Base-by-base conservation (phyloP, 2,329 filamentous ascomycete genomes). In the Hypoxylon sp. region DNA sequence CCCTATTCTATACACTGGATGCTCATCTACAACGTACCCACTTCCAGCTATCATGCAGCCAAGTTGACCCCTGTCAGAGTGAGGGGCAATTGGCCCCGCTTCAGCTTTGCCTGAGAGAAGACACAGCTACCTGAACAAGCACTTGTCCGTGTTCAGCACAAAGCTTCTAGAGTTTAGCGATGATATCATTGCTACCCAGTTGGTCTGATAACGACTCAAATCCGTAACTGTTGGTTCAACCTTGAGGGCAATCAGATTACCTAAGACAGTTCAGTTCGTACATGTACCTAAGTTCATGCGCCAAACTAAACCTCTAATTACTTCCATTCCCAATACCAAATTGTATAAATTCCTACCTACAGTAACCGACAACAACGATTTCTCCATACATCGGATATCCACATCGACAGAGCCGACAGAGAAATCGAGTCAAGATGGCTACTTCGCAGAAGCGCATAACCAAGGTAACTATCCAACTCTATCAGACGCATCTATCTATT, bases 401-500 rank as follows among this genome's bases (percentile, higher is more conserved):
- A 58, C 55, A 43, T 23, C 2, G 10, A 53, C 25, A 48, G n/a
- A 13, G 5, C 36, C 9, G 13, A 50, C 13, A 19, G 3, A 52
- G 6, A 32, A 23, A 23, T 23, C 23, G 2, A 50, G 4, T 38
- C 67, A 76, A 25, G 49, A 78, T 78, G 77, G 49, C 75, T 17
- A 71, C 72, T 2, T 71, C 74, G 7, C 72, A 75, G 50, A 78
- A 78, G 69, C 74, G 77, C 51, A 75, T 79, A 55, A 68, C 63
- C 62, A 79, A 78, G 72, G 77, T 76, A 69, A 32, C 55, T 70
- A 25, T 52, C 25, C 3, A 21, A 32, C 41, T 14, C 48, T 43
- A 69, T 62, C 5, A 21, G 5, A 10, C 43, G 50, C 21, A 49
- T 14, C 34, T 13, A 50, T 17, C 64, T 61, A 38, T 64, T 70